Base-by-base conservation (phyloP, 1,284 basidiomycete genomes). In the Anthracocystis panici-leucophaei region DNA sequence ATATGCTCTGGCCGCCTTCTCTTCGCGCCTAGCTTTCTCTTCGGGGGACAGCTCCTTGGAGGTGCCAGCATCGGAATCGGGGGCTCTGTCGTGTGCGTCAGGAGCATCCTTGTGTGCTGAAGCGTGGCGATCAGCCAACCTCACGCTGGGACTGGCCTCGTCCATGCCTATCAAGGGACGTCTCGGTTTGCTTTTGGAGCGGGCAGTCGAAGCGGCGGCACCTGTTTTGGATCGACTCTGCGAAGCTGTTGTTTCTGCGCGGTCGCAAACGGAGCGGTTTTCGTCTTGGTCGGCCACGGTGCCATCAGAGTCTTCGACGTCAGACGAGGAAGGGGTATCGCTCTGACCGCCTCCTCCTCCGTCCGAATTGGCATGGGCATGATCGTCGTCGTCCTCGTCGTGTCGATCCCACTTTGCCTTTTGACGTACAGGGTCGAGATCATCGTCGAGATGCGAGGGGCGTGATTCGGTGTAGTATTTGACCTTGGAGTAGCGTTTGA, bases 401-500 rank as follows among this genome's bases (percentile, higher is more conserved):
- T 74, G 64, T 31, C 55, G 44, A 31, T 71, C 74, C 71, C 69
- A 70, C 18, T 67, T 66, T 20, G 73, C 73, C 41, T 75, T 75
- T 31, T 71, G 73, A 1, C 73, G 66, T n/a, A 75, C 57, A 2
- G 73, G 73, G 38, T 75, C 73, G 29, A 75, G 61, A 2, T 75
- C 73, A 31, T 75, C 72, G 42, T 75, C 72, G 35, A 58, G 45
- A 31, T 54, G 41, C 2, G 29, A 27, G 5, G 61, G 54, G 5
- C 55, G 65, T 9, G 65, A 16, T 20, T 70, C 69, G 38, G 76
- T 74, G 50, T 74, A 83, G 70, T 84, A 84, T 27, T 72, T 69
- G 58, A 84, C 71, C 29, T 75, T 77, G 23, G 79, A 79, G 48
- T 77, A 77, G 12, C 80, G 69, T 29, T 78, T 79, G 57, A 77